Evolutionary conservation across 164 flowering plant genomes (phyloP).

Genomic region (Platanus orientalis): DNA sequence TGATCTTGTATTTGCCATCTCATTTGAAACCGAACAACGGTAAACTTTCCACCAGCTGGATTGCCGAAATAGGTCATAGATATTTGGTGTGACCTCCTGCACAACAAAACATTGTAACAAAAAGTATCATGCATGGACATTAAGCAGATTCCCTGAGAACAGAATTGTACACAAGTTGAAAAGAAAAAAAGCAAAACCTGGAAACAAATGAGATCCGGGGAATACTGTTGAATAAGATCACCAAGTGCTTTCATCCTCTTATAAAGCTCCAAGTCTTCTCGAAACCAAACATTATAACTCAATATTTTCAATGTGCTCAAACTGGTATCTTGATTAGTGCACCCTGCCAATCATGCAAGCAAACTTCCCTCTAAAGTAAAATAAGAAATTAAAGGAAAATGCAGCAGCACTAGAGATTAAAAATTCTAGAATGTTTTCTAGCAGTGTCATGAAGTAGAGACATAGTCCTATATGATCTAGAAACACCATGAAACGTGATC

Average conservation of each 20-base stretch:
- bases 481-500: too few species aligned
- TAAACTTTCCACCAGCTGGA: slow-evolving; percentile 87
- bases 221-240: slow-evolving; percentile 64
- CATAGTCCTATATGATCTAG: too few species aligned
- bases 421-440: too few species aligned
- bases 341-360: slow-evolving; percentile 16
- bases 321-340: slow-evolving; percentile 9
- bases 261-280: slow-evolving; percentile 78
- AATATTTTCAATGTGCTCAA: slow-evolving; percentile 47
- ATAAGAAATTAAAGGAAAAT: neutral
- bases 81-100: slow-evolving; percentile 87
- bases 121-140: neutral
- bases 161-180: neutral
- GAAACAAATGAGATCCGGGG: slow-evolving; percentile 84
- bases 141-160: neutral
- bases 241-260: slow-evolving; percentile 87
- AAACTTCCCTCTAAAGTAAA: too few species aligned
- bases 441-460: too few species aligned
- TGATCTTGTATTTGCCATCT: slow-evolving; percentile 29
- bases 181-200: slow-evolving; percentile 53
- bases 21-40: slow-evolving; percentile 58
- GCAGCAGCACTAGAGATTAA: neutral
- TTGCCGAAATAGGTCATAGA: slow-evolving; percentile 51
- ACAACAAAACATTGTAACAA: slow-evolving; percentile 7
- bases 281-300: slow-evolving; percentile 93